These are phyloP conservation scores for Fonsecaea nubica DNA, from an alignment of 2,329 filamentous ascomycete species.

Conservation along the genomic window DNA sequence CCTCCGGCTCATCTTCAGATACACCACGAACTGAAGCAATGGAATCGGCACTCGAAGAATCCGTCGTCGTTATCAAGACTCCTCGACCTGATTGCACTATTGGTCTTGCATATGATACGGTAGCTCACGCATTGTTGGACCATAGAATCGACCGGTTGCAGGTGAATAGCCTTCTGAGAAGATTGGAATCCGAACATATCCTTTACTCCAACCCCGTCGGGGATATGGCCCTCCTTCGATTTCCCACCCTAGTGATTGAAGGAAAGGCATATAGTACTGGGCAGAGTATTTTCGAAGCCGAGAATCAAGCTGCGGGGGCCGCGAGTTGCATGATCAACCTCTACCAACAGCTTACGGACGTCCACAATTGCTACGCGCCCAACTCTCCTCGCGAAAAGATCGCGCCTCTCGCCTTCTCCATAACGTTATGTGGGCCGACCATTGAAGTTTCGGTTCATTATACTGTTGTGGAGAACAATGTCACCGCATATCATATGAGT, in stretches of 20 bases:
- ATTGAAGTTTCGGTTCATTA: not conserved
- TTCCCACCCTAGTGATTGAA: constrained; percentile 34
- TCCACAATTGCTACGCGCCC: constrained; percentile 20
- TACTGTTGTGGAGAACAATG: not conserved
- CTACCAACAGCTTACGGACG: constrained; percentile 21
- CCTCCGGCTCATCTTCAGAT: no score
- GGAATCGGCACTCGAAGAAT: not conserved
- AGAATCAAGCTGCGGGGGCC: constrained; percentile 37
- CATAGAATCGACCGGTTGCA: not conserved
- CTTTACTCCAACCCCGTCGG: constrained; percentile 32
- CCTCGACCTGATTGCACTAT: not conserved
- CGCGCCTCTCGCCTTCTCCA: not conserved
- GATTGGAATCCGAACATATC: constrained; percentile 3
- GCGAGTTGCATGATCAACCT: constrained; percentile 32
- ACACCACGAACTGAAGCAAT: no score
- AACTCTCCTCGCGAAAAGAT: constrained; percentile 1
- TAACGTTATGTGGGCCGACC: not conserved
- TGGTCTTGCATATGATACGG: not conserved
- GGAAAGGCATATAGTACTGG: constrained; percentile 36
- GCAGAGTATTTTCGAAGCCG: constrained; percentile 30
- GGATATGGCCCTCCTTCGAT: constrained; percentile 26
- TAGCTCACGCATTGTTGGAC: not conserved
- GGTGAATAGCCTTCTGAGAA: not conserved
- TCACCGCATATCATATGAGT: not conserved
- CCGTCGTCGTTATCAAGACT: not conserved